Base-by-base conservation (phyloP, 129 eudicot genomes). In the Artemisia annua region DNA sequence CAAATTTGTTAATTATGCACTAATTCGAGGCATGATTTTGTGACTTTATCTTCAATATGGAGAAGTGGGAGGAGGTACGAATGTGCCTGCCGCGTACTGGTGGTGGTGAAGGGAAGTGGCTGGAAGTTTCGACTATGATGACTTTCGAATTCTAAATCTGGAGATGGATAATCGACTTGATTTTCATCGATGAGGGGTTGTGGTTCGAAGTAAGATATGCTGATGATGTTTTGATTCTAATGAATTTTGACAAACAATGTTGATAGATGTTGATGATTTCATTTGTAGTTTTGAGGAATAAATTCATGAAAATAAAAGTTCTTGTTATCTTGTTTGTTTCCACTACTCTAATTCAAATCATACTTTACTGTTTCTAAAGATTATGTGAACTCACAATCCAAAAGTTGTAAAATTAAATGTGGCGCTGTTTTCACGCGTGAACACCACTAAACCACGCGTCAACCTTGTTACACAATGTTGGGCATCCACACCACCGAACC, bases 161-260 rank as follows among this genome's bases (percentile, higher is more conserved):
- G 87, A 83, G 87, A 83, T 72, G 82, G 77, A 66, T 19, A 61
- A 78, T 46, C 16, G 72, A 35, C 39, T 67, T 28, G 62, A 58
- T 59, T 53, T 52, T 54, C 48, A 62, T 83, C 83, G 14, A 65
- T 79, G 83, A 83, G 68, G 71, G 83, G 75, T 78, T 79, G 63
- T 1, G 69, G 18, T 46, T 58, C 32, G 56, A 66, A 64, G 63
- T 55, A 11, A 48, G 6, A 30, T 3, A 43, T 22, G 16, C 3
- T 71, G 81, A 51, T 52, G 78, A 53, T 74, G 72, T 69, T 9
- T 14, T 51, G 57, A 62, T 77, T 69, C 63, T 77, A 54, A 63
- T 64, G 73, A 63, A 55, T 78, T 78, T 78, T 78, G 77, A 53
- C 35, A 43, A 67, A 60, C 72, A 71, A 63, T 43, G 63, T 70